A percentile compares a stretch with the other conserved stretches of the same genome.
Evolutionary conservation across 441 rosid species (phyloP).

Genomic region (Pelargonium australe): DNA sequence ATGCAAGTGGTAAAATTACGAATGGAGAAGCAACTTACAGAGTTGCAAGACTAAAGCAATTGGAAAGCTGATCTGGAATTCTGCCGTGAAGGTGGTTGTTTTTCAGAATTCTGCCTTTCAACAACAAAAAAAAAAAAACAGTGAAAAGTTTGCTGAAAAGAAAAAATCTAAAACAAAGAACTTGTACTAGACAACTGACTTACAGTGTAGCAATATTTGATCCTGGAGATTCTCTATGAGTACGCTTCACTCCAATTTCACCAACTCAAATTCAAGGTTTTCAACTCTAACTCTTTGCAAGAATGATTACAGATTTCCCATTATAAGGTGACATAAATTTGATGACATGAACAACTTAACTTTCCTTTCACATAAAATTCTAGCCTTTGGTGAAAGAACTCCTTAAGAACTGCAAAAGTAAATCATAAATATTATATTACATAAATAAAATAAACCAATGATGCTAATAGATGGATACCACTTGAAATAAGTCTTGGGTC

Average conservation of each 20-base stretch:
- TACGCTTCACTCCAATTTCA: no score
- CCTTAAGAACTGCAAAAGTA: slow-evolving; percentile 65
- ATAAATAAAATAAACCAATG: neutral
- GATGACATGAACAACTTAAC: no score
- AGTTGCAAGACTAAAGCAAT: slow-evolving; percentile 63
- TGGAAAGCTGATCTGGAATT: slow-evolving; percentile 74
- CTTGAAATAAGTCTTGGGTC: slow-evolving; percentile 91
- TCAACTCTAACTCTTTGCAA: no score
- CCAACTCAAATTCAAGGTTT: no score
- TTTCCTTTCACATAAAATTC: slow-evolving; percentile 36
- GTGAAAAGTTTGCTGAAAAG: neutral
- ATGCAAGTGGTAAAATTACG: neutral
- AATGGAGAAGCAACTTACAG: slow-evolving; percentile 36
- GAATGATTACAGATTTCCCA: no score
- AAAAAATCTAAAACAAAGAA: neutral
- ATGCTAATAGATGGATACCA: neutral
- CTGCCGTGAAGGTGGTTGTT: slow-evolving; percentile 66
- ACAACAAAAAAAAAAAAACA: neutral
- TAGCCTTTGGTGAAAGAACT: slow-evolving; percentile 54
- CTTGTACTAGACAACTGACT: slow-evolving; percentile 23
- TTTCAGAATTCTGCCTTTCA: slow-evolving; percentile 55
- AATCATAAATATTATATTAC: neutral
- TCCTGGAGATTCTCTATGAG: no score
- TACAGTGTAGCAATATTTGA: slow-evolving; percentile 66
- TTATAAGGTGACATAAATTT: no score